phyloP scores from a whole-genome alignment of 805 yeast genomes.

The Candida saitoana region DNA sequence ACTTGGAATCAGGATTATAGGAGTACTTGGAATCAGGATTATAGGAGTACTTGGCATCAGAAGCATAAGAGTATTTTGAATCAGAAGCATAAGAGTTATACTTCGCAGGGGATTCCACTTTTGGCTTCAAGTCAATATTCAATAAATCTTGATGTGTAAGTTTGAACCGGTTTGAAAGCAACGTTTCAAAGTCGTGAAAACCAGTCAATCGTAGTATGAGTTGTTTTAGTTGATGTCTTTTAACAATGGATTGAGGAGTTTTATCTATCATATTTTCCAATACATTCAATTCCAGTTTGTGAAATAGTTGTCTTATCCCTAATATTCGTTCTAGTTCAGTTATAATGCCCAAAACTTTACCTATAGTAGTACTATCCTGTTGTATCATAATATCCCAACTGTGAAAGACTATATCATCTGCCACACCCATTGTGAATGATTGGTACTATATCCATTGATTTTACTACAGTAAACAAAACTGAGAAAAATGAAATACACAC shows the following conservation, averaged over 20 bases:
- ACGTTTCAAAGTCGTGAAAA: slow-evolving; percentile 14
- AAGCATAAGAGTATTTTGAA: neutral
- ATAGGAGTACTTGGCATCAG: neutral
- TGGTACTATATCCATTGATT: neutral
- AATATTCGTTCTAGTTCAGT: slow-evolving; percentile 19
- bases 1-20: neutral
- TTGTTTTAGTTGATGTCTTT: slow-evolving; percentile 18
- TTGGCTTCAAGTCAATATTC: neutral
- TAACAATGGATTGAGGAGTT: slow-evolving; percentile 18
- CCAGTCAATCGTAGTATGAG: slow-evolving; percentile 23
- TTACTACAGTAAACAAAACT: neutral
- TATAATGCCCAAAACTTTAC: slow-evolving; percentile 15
- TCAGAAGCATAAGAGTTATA: no score
- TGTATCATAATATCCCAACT: slow-evolving; percentile 17
- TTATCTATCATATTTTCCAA: slow-evolving; percentile 15
- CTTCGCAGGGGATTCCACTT: neutral
- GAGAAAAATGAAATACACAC: neutral
- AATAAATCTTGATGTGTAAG: slow-evolving; percentile 9
- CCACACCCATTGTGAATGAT: slow-evolving; percentile 3
- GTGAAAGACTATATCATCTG: slow-evolving; percentile 17
- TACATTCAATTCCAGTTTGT: slow-evolving; percentile 13
- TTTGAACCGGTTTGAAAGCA: slow-evolving; percentile 21
- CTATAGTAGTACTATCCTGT: slow-evolving; percentile 1
- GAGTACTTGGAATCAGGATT: neutral
- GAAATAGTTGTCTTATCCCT: slow-evolving; percentile 15